Evolutionary conservation across 2,329 filamentous ascomycete genomes (phyloP).

Genomic region (Hymenoscyphus occultus): DNA sequence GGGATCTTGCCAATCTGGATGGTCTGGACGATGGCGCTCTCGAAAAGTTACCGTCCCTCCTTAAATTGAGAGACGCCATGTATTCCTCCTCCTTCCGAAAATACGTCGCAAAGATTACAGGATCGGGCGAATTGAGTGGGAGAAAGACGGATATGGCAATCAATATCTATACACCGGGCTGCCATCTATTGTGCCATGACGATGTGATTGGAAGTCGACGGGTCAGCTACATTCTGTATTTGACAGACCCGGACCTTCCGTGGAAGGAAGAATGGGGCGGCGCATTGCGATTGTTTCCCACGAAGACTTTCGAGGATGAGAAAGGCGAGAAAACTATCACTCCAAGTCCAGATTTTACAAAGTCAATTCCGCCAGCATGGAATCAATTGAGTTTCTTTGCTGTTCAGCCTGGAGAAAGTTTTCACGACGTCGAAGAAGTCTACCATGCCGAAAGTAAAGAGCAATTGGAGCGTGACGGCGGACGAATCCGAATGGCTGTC

Average conservation of each 20-base stretch:
- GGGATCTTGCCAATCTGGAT: conserved; percentile 93
- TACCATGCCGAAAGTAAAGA: conserved; percentile 65
- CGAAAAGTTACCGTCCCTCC: conserved; percentile 81
- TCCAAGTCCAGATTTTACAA: conserved; percentile 72
- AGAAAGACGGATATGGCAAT: conserved; percentile 99
- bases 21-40: conserved; percentile 85
- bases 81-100: conserved; percentile 88
- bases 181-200: conserved; percentile 93
- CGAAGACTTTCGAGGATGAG: conserved; percentile 59
- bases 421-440: conserved; percentile 98
- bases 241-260: conserved; percentile 85
- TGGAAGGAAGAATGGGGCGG: conserved; percentile 95
- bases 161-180: conserved; percentile 96
- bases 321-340: conserved; percentile 75
- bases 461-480: conserved; percentile 65
- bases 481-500: conserved; percentile 90
- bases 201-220: conserved; percentile 97
- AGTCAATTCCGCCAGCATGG: conserved; percentile 89
- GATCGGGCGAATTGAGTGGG: conserved; percentile 82
- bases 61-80: conserved; percentile 86
- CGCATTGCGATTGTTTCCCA: conserved; percentile 82
- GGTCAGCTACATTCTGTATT: conserved; percentile 94
- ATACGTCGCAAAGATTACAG: conserved; percentile 83
- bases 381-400: conserved; percentile 98
- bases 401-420: conserved; percentile 96